A percentile compares a stretch with the other conserved stretches of the same genome.
Conservation (phyloP, 768 basidiomycete genomes). For the Lactarius trivialis region DNA sequence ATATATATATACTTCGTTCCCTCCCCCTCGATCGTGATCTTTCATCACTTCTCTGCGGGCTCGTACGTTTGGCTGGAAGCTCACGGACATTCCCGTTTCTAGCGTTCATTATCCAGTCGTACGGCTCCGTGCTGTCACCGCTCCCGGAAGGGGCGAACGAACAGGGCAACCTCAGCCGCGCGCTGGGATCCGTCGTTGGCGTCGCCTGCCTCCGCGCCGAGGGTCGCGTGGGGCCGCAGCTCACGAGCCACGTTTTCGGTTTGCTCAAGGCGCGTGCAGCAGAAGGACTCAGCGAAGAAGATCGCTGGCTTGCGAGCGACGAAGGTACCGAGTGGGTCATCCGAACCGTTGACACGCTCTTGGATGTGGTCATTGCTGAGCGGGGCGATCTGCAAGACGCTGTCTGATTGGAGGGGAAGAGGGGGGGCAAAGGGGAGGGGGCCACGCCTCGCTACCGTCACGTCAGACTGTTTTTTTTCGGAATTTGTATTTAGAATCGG, state of each 20-base stretch:
- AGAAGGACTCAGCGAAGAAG: constrained; percentile 57
- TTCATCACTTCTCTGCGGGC: neutral
- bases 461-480: constrained; percentile 1
- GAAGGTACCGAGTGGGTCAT: constrained; percentile 88
- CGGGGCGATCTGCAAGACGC: constrained; percentile 29
- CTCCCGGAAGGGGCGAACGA: constrained; percentile 48
- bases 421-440: neutral
- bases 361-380: constrained; percentile 55
- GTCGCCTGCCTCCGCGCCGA: constrained; percentile 83
- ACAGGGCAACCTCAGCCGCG: constrained; percentile 81
- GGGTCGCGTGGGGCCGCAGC: constrained; percentile 76
- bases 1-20: neutral
- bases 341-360: constrained; percentile 72
- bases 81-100: constrained; percentile 15
- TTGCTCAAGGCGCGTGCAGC: constrained; percentile 74
- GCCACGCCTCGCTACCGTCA: constrained; percentile 2
- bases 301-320: constrained; percentile 75
- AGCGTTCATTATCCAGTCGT: constrained; percentile 86
- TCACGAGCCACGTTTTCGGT: constrained; percentile 85
- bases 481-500: constrained; percentile 12
- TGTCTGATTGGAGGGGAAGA: constrained; percentile 47
- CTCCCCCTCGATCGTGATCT: constrained; percentile 21
- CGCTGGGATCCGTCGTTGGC: constrained; percentile 77
- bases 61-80: neutral
- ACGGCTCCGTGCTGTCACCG: constrained; percentile 73